These are phyloP conservation scores for Perilla frutescens DNA, from an alignment of 257 asterid genomes.

Conservation along the genomic window DNA sequence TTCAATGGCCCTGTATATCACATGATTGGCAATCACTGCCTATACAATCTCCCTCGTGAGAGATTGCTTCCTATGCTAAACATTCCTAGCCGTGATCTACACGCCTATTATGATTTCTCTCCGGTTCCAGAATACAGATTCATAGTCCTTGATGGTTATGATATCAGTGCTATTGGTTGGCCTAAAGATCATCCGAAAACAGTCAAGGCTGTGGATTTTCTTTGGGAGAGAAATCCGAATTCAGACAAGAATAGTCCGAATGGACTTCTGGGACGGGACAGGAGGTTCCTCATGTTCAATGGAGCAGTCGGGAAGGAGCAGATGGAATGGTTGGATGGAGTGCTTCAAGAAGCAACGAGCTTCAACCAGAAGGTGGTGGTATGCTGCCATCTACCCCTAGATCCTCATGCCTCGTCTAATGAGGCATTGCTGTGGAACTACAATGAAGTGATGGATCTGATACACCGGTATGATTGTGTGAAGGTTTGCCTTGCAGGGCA, in stretches of 20 bases:
- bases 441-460: constrained; percentile 78
- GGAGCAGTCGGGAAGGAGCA: constrained; percentile 86
- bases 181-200: constrained; percentile 72
- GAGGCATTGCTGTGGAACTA: constrained; percentile 83
- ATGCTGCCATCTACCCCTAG: constrained; percentile 78
- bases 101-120: constrained; percentile 79
- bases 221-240: constrained; percentile 75
- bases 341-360: constrained; percentile 65
- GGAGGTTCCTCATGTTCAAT: constrained; percentile 86
- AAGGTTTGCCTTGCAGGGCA: constrained; percentile 88
- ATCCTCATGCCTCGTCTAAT: constrained; percentile 65
- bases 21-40: constrained; percentile 92
- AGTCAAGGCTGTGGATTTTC: constrained; percentile 55
- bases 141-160: constrained; percentile 79
- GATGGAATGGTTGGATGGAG: constrained; percentile 75
- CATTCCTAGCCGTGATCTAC: constrained; percentile 44
- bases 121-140: constrained; percentile 73
- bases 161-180: constrained; percentile 89
- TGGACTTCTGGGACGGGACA: constrained; percentile 68
- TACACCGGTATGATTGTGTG: constrained; percentile 71
- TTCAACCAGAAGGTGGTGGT: constrained; percentile 69
- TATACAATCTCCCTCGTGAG: constrained; percentile 90
- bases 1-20: constrained; percentile 73
- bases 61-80: constrained; percentile 64
- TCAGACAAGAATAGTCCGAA: constrained; percentile 74